Base-by-base conservation (phyloP, 2,329 filamentous ascomycete genomes). In the Botryotinia globosa region DNA sequence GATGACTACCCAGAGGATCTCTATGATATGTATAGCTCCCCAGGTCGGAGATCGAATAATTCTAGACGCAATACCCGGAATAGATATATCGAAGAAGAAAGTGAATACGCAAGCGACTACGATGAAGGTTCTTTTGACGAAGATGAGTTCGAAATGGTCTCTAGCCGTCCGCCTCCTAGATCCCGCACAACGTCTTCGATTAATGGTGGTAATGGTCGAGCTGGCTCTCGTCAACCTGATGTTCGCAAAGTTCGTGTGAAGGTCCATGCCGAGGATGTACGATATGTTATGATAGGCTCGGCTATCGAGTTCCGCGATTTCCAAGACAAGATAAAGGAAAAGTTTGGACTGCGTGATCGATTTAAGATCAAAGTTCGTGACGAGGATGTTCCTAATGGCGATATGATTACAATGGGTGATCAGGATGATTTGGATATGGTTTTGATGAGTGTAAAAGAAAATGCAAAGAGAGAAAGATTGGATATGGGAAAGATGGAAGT, bases 401-500 rank as follows among this genome's bases (percentile, higher is more conserved):
- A 98, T 80, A 95, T 98, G 92, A 97, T 99, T 80, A 98, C 95
- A 45, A 91, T 99, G 89, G 94, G 92, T 44, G 96, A 99, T 81
- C 93, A 98, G 82, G 96, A 99, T 79, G 96, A 99, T 83, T 83
- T 98, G 75, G 94, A 98, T 68, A 92, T 98, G 89, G 90, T 93
- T 42, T 86, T 98, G 71, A 87, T 88, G 81, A 87, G 85, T 64
- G 90, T 91, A 10, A 92, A 89, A 81, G 87, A 87, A 67, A 84
- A 85, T 73, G 94, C 92, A 65, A 89, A 86, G 83, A 92, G 88
- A 81, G 91, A 95, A 80, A 88, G 90, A 78, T 86, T 87, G 75
- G 94, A 97, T 75, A 92, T 94, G 85, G 94, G 93, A 69, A 98
- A 97, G 87, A 90, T 98, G 89, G 96, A 98, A 89, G 94, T 98